Conservation (phyloP, 805 yeast genomes). For the Soucietia sequanensis region DNA sequence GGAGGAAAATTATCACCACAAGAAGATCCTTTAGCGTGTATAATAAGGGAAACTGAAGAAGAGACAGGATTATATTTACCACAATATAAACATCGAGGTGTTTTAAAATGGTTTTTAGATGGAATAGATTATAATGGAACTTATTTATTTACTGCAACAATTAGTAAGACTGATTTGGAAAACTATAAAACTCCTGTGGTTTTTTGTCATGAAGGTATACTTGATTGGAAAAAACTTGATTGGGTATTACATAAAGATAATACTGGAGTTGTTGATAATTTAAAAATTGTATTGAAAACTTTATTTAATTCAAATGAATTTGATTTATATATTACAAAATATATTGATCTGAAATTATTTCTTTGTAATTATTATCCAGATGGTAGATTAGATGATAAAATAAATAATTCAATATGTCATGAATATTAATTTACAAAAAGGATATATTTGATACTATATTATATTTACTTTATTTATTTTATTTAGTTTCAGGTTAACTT, state of each 20-base stretch:
- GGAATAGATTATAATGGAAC: conserved; percentile 32
- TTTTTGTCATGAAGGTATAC: conserved; percentile 38
- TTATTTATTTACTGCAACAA: conserved; percentile 38
- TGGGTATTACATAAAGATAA: conserved; percentile 38
- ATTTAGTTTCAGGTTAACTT: conserved; percentile 6
- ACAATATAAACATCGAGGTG: conserved; percentile 31
- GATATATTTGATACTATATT: not conserved
- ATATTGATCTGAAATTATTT: conserved; percentile 13
- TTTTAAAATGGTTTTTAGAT: conserved; percentile 31
- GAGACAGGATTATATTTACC: conserved; percentile 38
- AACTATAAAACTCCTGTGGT: conserved; percentile 26
- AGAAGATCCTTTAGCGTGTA: conserved; percentile 39
- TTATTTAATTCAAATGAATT: conserved; percentile 23
- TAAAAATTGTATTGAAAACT: conserved; percentile 21
- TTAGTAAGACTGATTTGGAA: conserved; percentile 20
- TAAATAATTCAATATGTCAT: conserved; percentile 4
- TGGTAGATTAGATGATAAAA: conserved; percentile 1
- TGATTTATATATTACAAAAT: conserved; percentile 25
- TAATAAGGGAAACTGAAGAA: conserved; percentile 39
- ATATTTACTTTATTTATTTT: no score
- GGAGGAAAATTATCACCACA: conserved; percentile 40
- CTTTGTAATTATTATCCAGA: conserved; percentile 12
- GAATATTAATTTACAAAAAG: conserved; percentile 3
- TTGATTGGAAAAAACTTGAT: conserved; percentile 39
- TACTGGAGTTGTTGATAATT: conserved; percentile 41